phyloP scores from a whole-genome alignment of 2,329 filamentous ascomycete species.

The Calycina herbarum region DNA sequence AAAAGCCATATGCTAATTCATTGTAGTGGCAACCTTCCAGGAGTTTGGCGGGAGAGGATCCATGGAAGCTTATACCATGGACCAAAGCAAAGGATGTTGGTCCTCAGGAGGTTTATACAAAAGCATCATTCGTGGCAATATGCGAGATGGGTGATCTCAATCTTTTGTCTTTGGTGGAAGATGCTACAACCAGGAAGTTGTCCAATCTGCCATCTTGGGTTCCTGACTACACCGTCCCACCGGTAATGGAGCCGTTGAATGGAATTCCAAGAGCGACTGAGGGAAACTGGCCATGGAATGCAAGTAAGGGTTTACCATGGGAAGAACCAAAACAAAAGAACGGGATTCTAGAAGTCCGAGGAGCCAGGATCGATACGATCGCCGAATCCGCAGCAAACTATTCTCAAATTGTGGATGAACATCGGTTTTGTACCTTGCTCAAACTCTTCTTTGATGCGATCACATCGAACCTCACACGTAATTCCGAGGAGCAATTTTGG shows the following conservation, averaged over 20 bases:
- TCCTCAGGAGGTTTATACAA: conserved; percentile 15
- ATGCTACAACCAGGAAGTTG: conserved; percentile 2
- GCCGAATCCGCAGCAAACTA: conserved; percentile 10
- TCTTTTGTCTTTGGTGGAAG: conserved; percentile 23
- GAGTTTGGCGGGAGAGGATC: background rate
- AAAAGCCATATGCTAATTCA: too few relatives aligned
- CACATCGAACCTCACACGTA: background rate
- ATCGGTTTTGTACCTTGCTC: conserved; percentile 6
- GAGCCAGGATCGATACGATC: conserved; percentile 3
- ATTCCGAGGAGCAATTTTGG: conserved; percentile 21
- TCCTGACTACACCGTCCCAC: conserved; percentile 19
- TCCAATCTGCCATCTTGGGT: conserved; percentile 22
- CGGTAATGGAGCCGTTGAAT: conserved; percentile 13
- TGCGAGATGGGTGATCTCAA: conserved; percentile 21
- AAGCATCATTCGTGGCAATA: conserved; percentile 14
- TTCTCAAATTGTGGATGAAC: conserved; percentile 6
- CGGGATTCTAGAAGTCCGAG: conserved; percentile 1
- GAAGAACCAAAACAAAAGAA: background rate
- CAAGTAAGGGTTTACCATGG: conserved; percentile 11
- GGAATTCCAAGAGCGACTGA: conserved; percentile 18
- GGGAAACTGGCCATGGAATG: conserved; percentile 17
- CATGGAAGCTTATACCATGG: background rate
- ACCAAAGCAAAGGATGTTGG: conserved; percentile 5
- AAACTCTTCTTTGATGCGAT: background rate
- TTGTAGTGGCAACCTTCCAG: conserved; percentile 12